Evolutionary conservation across 1,284 basidiomycete genomes (phyloP).

Genomic region (Anthracocystis panici-leucophaei): DNA sequence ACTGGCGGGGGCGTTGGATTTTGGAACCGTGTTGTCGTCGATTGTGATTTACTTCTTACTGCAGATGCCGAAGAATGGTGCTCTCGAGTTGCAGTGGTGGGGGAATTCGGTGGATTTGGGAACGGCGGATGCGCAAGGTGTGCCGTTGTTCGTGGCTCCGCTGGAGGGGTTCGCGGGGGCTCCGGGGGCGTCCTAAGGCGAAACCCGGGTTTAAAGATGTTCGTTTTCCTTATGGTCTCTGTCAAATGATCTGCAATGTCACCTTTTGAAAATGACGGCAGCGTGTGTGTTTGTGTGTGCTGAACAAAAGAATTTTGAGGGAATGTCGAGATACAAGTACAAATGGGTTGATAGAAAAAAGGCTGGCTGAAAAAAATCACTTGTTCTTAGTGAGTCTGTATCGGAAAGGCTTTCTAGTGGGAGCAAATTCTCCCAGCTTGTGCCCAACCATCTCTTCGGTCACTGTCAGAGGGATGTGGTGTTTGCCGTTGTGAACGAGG

Average conservation of each 20-base stretch:
- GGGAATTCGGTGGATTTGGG: slow-evolving; percentile 62
- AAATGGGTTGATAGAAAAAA: slow-evolving; percentile 8
- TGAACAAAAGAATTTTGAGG: not conserved
- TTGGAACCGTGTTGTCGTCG: slow-evolving; percentile 68
- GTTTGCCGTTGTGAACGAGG: slow-evolving; percentile 93
- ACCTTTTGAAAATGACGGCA: not conserved
- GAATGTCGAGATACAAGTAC: slow-evolving; percentile 45
- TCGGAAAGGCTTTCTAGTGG: slow-evolving; percentile 78
- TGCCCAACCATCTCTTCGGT: slow-evolving; percentile 99
- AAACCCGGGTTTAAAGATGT: no score
- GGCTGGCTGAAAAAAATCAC: slow-evolving; percentile 8
- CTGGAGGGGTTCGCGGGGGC: slow-evolving; percentile 35
- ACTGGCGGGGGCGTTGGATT: slow-evolving; percentile 68
- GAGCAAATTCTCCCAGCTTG: slow-evolving; percentile 94
- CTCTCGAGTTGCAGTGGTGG: slow-evolving; percentile 55
- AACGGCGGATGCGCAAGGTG: slow-evolving; percentile 41
- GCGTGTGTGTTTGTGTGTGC: not conserved
- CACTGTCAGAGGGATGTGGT: slow-evolving; percentile 85
- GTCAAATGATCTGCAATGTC: no score
- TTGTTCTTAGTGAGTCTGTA: slow-evolving; percentile 66
- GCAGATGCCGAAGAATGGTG: slow-evolving; percentile 42
- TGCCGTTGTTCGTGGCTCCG: slow-evolving; percentile 21
- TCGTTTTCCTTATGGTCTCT: no score
- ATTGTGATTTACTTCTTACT: slow-evolving; percentile 47
- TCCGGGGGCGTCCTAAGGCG: slow-evolving; percentile 17